These are phyloP conservation scores for Gracilaria gracilis DNA, from an alignment of 23 red algal species.

Conservation along the genomic window DNA sequence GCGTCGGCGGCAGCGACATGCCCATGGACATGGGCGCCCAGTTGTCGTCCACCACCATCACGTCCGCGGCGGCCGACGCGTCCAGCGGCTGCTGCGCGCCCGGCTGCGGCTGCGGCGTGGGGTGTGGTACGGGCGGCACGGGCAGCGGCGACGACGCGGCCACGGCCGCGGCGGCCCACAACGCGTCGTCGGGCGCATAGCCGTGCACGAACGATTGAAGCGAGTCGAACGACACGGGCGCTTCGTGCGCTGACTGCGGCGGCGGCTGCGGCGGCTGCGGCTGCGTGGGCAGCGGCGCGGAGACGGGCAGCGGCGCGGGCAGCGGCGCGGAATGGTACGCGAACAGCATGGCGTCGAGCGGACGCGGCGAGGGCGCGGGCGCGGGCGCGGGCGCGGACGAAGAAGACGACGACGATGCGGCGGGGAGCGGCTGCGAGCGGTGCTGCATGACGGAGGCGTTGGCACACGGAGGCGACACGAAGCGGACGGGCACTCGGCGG, in stretches of 20 bases:
- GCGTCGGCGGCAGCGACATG: neutral
- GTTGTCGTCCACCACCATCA: neutral
- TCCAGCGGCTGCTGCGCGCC: neutral
- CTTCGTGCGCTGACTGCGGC: neutral
- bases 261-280: no score
- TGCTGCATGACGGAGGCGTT: neutral
- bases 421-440: neutral
- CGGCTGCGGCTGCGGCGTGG: neutral
- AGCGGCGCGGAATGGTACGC: neutral
- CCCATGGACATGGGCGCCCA: neutral
- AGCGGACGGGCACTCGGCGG: neutral
- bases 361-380: neutral
- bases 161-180: neutral
- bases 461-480: neutral
- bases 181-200: constrained; percentile 9
- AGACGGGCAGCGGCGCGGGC: neutral
- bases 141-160: no score
- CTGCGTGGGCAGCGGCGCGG: neutral
- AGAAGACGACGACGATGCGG: neutral
- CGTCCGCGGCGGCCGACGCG: neutral
- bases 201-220: constrained; percentile 17
- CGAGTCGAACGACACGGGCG: constrained; percentile 16
- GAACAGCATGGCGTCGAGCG: constrained; percentile 8
- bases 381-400: neutral
- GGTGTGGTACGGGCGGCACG: no score